Percentiles rank a stretch among this genome's conserved stretches.
phyloP scores from a whole-genome alignment of 2,329 filamentous ascomycete species.

The Arachnopeziza araneosa region DNA sequence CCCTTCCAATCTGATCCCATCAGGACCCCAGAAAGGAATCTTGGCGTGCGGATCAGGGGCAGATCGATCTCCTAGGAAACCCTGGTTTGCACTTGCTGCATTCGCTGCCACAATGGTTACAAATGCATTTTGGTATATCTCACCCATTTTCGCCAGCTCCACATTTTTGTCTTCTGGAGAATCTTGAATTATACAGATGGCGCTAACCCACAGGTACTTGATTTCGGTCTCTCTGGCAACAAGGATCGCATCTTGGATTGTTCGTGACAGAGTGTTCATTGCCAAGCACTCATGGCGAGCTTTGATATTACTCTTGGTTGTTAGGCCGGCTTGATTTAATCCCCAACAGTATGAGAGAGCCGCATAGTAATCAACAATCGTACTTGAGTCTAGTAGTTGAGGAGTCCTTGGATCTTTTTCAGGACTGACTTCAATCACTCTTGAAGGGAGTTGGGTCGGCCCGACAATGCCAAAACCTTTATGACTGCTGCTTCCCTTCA shows the following conservation, averaged over 20 bases:
- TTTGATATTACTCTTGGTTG: background rate
- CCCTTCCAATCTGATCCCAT: background rate
- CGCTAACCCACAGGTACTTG: background rate
- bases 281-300: background rate
- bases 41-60: background rate
- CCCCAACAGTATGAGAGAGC: slow-evolving; percentile 3
- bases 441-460: background rate
- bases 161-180: background rate
- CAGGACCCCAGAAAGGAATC: background rate
- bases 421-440: background rate
- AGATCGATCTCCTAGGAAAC: background rate
- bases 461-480: background rate
- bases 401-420: background rate
- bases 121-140: background rate
- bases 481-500: background rate
- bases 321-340: background rate
- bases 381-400: background rate
- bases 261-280: background rate
- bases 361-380: background rate
- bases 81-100: background rate
- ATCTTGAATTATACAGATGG: background rate
- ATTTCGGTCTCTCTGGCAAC: background rate
- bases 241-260: background rate
- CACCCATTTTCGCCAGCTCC: background rate
- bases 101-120: background rate